A percentile compares a stretch with the other conserved stretches of the same genome.
phyloP scores from a whole-genome alignment of 2,329 filamentous ascomycete species.

The Fusarium vanettenii region DNA sequence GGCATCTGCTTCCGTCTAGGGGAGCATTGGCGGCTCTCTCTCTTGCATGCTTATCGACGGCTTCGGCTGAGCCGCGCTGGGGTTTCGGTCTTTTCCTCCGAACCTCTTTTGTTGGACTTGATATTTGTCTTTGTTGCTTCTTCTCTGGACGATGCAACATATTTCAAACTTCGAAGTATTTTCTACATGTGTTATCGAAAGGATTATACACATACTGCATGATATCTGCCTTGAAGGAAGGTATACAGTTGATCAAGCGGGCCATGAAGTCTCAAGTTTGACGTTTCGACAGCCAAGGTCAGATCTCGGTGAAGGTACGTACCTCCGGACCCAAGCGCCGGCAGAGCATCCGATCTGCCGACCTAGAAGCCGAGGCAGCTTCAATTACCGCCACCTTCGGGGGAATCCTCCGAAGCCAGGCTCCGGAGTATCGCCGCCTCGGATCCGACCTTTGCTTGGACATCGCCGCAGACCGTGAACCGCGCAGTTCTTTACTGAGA shows the following conservation, averaged over 20 bases:
- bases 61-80: neutral
- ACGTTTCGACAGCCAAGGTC: neutral
- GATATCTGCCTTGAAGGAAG: neutral
- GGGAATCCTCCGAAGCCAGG: neutral
- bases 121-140: neutral
- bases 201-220: neutral
- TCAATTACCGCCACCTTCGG: slow-evolving; percentile 15
- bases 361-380: slow-evolving; percentile 44
- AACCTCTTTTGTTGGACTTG: neutral
- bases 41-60: neutral
- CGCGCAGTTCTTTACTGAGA: neutral
- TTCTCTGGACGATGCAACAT: neutral
- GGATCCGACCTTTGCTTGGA: neutral
- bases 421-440: slow-evolving; percentile 1
- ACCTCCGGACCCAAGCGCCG: slow-evolving; percentile 3
- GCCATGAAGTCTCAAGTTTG: neutral
- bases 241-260: neutral
- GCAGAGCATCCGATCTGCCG: slow-evolving; percentile 34
- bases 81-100: slow-evolving; percentile 12
- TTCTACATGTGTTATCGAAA: neutral
- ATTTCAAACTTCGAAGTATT: neutral
- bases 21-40: neutral
- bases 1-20: neutral
- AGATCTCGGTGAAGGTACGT: neutral
- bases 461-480: neutral